Percentiles rank a stretch among this genome's conserved stretches.
Evolutionary conservation across 306 rosid genomes (phyloP).

Genomic region (Bauhinia variegata): DNA sequence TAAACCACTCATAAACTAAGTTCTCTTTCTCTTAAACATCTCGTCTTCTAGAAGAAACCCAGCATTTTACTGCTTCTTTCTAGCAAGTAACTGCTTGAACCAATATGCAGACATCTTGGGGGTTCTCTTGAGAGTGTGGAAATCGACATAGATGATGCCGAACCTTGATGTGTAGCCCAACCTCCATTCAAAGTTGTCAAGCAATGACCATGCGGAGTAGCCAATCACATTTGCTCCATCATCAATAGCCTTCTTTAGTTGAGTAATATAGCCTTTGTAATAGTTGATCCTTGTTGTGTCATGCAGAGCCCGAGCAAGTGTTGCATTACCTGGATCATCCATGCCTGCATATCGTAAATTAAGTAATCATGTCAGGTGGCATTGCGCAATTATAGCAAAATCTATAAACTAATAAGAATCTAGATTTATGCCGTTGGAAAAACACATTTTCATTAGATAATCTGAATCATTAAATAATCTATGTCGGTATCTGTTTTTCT

Average conservation of each 20-base stretch:
- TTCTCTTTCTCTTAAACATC: background rate
- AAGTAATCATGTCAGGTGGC: background rate
- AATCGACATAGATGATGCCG: slow-evolving; percentile 88
- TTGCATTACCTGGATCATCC: slow-evolving; percentile 78
- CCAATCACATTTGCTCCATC: slow-evolving; percentile 81
- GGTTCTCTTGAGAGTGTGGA: slow-evolving; percentile 69
- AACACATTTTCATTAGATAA: no score
- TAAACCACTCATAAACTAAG: slow-evolving; percentile 26
- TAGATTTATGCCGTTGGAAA: no score
- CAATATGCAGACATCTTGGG: slow-evolving; percentile 95
- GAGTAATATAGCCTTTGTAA: slow-evolving; percentile 65
- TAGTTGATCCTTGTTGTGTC: slow-evolving; percentile 77
- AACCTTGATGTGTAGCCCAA: slow-evolving; percentile 91
- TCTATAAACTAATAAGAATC: no score
- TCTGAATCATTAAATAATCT: no score
- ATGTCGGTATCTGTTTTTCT: no score
- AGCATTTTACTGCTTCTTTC: slow-evolving; percentile 46
- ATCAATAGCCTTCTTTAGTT: slow-evolving; percentile 76
- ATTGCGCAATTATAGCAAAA: no score
- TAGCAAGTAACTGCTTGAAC: slow-evolving; percentile 67
- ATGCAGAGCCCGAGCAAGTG: slow-evolving; percentile 58
- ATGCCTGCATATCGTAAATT: slow-evolving; percentile 55
- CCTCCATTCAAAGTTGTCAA: slow-evolving; percentile 93
- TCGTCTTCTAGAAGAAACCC: background rate
- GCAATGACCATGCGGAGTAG: slow-evolving; percentile 90